Conservation (phyloP, 768 basidiomycete species). For the Hebeloma cylindrosporum region DNA sequence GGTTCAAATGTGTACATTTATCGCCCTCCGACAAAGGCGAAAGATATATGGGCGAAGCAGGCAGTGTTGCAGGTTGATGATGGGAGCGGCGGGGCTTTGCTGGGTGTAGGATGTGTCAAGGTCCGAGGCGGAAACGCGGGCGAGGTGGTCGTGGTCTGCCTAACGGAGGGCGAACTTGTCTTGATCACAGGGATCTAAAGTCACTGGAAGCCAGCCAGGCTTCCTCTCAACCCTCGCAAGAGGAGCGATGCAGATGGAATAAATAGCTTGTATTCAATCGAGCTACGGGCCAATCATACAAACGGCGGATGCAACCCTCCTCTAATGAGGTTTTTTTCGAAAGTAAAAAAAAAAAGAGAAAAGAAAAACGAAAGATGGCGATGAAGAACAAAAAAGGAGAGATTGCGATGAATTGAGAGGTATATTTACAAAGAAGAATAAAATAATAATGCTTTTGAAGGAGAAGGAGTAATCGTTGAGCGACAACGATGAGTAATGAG, state of each 20-base stretch:
- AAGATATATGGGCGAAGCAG: slow-evolving; percentile 72
- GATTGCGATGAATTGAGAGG: neutral
- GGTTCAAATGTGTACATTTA: slow-evolving; percentile 90
- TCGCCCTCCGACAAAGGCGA: slow-evolving; percentile 46
- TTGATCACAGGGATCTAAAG: slow-evolving; percentile 43
- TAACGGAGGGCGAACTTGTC: slow-evolving; percentile 78
- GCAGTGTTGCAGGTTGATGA: slow-evolving; percentile 76
- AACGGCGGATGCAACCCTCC: neutral
- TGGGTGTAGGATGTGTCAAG: slow-evolving; percentile 67
- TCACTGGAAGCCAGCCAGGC: too few species aligned
- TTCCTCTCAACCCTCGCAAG: too few species aligned
- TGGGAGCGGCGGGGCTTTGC: slow-evolving; percentile 66
- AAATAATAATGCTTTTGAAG: slow-evolving; percentile 1
- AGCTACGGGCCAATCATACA: slow-evolving; percentile 2
- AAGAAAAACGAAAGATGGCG: neutral
- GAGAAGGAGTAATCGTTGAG: too few species aligned
- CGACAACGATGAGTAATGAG: too few species aligned
- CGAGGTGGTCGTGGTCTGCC: slow-evolving; percentile 53
- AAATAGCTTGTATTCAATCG: slow-evolving; percentile 18
- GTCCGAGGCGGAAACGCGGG: slow-evolving; percentile 29
- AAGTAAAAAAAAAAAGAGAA: neutral
- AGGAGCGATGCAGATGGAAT: too few species aligned
- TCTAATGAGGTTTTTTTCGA: neutral
- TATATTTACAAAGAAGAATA: neutral
- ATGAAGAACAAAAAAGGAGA: neutral